Conservation (phyloP, 768 basidiomycete genomes). For the Mycena chlorophos region DNA sequence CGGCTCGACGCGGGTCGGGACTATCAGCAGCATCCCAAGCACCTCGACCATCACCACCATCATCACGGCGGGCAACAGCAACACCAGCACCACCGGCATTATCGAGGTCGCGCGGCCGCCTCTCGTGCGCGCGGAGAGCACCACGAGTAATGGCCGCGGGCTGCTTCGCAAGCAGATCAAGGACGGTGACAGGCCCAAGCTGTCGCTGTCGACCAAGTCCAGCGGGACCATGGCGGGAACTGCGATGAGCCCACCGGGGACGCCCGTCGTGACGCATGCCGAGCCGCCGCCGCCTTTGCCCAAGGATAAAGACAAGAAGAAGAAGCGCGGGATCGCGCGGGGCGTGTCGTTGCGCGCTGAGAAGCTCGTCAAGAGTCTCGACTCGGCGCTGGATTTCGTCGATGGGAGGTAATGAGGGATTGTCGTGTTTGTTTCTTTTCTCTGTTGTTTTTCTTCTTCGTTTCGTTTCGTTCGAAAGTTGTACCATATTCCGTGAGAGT, state of each 20-base stretch:
- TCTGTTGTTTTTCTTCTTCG: background rate
- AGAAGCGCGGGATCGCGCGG: constrained; percentile 31
- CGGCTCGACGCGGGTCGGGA: background rate
- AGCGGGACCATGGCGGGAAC: background rate
- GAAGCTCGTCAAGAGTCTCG: constrained; percentile 38
- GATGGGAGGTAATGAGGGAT: constrained; percentile 26
- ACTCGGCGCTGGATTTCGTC: constrained; percentile 44
- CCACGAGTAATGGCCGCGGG: constrained; percentile 4
- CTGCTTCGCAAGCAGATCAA: constrained; percentile 20
- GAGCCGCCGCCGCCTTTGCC: constrained; percentile 1
- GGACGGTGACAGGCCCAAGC: constrained; percentile 28
- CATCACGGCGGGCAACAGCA: constrained; percentile 1
- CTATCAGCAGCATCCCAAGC: background rate
- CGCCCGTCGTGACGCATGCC: background rate
- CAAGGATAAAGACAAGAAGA: constrained; percentile 28
- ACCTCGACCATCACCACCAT: background rate
- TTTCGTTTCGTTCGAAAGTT: no score
- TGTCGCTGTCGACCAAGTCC: constrained; percentile 28
- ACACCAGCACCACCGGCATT: constrained; percentile 3
- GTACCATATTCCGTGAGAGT: no score
- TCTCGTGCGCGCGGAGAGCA: constrained; percentile 5
- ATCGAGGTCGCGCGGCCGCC: constrained; percentile 12
- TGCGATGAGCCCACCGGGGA: constrained; percentile 14
- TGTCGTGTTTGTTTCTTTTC: background rate
- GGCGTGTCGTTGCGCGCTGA: constrained; percentile 36